Evolutionary conservation across 345 rosid species (phyloP).

Genomic region (Populus deltoides): DNA sequence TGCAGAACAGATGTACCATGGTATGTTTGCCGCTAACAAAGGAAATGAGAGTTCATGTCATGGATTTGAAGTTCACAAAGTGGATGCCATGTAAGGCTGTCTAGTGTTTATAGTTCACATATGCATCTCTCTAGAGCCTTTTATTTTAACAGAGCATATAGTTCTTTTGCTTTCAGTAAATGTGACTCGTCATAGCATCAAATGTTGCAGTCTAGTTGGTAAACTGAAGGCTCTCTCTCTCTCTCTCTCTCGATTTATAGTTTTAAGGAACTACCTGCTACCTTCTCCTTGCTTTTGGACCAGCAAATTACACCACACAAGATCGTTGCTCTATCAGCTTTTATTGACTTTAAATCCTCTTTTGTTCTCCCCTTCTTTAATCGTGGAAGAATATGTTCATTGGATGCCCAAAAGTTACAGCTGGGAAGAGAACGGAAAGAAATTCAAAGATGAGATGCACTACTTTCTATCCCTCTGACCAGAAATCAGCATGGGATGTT

Average conservation of each 20-base stretch:
- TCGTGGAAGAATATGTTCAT: background rate
- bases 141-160: background rate
- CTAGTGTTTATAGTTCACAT: background rate
- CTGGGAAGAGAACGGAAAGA: background rate
- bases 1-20: background rate
- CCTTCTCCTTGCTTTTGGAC: background rate
- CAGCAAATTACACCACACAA: background rate
- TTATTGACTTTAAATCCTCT: background rate
- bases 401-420: background rate
- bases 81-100: background rate
- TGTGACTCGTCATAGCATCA: background rate
- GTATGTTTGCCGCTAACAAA: background rate
- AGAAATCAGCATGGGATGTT: slow-evolving; percentile 17
- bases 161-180: background rate
- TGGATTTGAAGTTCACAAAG: background rate
- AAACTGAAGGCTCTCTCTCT: background rate
- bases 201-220: background rate
- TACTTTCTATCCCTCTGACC: slow-evolving; percentile 18
- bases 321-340: background rate
- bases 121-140: no score
- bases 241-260: background rate
- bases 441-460: background rate
- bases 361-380: background rate
- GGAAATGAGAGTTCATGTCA: background rate
- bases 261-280: background rate